Evolutionary conservation across 495 filamentous ascomycete genomes (phyloP), one percentile per base, ranked within the genome.

Genomic region (Aspergillus nanangensis): DNA sequence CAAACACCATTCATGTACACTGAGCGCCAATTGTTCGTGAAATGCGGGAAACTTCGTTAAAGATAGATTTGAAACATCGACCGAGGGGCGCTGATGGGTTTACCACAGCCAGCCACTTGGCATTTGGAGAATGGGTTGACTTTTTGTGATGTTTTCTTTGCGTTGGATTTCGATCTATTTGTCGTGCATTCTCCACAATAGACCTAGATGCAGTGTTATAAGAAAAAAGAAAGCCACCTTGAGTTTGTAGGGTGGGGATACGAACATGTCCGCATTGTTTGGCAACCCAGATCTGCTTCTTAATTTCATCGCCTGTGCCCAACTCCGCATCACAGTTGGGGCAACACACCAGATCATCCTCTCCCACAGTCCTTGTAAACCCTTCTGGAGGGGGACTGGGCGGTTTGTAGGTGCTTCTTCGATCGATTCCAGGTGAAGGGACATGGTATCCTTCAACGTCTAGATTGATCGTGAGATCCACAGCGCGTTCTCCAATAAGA

Each of bases 251-350:
- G n/a, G 20, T 1, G 29, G 13, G 3, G 23, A 39, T 49, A 72
- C 85, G 49, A 71, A 90, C 87, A 74, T 91, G 87, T 44, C 87
- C 87, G 62, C 87, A 91, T 45, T 67, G 65, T 51, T 81, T 88
- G 1, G 81, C 71, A 14, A 87, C 74, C 85, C 87, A 90, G 24
- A 89, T 82, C 47, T 86, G 77, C 57, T 79, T 77, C 58, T 83
- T 80, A 7, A 67, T 45, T 19, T 80, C 80, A 34, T 75, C 67
- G 17, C 76, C 75, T 15, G 66, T 65, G n/a, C 84, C 81, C 36
- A 91, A 62, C 57, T 90, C 87, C 27, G 78, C 72, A 5, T 77
- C 75, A 53, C 87, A 91, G 48, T 82, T 83, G 1, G 87, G 86
- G 61, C 87, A 91, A 11, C 86, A 69, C 3, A 89, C 62, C 4